These are phyloP conservation scores for Kitagawia praeruptora DNA, from an alignment of 129 eudicot species.

Conservation along the genomic window DNA sequence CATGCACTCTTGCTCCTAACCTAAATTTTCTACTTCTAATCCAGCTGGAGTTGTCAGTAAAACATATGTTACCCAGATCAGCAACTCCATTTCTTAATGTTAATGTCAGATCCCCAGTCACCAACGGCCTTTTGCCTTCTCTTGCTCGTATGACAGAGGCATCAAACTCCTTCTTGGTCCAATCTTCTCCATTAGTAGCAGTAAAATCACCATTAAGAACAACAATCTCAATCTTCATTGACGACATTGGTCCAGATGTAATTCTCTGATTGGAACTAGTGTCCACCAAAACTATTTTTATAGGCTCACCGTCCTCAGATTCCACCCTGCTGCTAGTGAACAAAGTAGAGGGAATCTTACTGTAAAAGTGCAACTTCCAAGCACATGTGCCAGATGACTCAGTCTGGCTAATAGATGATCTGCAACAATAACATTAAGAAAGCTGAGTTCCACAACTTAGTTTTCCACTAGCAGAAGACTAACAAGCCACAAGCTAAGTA, in stretches of 20 bases:
- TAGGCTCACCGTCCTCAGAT: constrained; percentile 32
- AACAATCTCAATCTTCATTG: constrained; percentile 46
- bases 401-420: constrained; percentile 28
- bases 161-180: constrained; percentile 58
- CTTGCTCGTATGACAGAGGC: constrained; percentile 37
- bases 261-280: constrained; percentile 35
- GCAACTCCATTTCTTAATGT: constrained; percentile 55
- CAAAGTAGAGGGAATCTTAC: constrained; percentile 43
- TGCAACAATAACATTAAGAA: constrained; percentile 15
- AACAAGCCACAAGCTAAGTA: background rate
- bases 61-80: constrained; percentile 45
- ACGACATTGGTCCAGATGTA: constrained; percentile 48
- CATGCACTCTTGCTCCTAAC: constrained; percentile 46
- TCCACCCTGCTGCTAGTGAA: constrained; percentile 54
- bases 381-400: constrained; percentile 36
- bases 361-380: constrained; percentile 48
- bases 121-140: constrained; percentile 81
- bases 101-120: constrained; percentile 49
- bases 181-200: constrained; percentile 55
- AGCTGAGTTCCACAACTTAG: background rate
- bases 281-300: constrained; percentile 48
- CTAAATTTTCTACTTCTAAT: constrained; percentile 61
- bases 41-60: constrained; percentile 96
- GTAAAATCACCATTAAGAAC: constrained; percentile 71
- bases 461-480: background rate